phyloP scores from a whole-genome alignment of 495 filamentous ascomycete genomes.

The Penicillium fimorum region DNA sequence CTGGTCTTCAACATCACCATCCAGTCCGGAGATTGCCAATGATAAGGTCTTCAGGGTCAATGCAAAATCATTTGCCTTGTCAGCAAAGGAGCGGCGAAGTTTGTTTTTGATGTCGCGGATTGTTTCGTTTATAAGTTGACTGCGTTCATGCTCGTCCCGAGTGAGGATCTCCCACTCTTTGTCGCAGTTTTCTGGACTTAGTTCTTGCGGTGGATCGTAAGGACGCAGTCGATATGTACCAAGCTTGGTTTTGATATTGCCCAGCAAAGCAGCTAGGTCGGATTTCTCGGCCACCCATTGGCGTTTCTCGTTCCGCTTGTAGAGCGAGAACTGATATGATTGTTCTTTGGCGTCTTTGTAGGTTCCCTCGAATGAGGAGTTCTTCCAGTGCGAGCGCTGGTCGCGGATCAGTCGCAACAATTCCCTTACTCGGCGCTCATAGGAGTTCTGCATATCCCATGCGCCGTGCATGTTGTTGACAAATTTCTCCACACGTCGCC shows the following conservation, averaged over 20 bases:
- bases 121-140: conserved; percentile 94
- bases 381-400: conserved; percentile 72
- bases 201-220: conserved; percentile 81
- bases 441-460: conserved; percentile 98
- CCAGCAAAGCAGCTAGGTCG: conserved; percentile 84
- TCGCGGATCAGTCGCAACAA: conserved; percentile 70
- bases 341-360: conserved; percentile 93
- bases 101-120: conserved; percentile 97
- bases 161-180: conserved; percentile 76
- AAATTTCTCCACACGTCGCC: conserved; percentile 95
- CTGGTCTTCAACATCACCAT: conserved; percentile 95
- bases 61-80: conserved; percentile 97
- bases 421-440: conserved; percentile 82
- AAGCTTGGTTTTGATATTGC: conserved; percentile 99
- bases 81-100: conserved; percentile 86
- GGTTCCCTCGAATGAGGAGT: conserved; percentile 80
- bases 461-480: conserved; percentile 99
- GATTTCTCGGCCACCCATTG: conserved; percentile 97
- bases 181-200: conserved; percentile 77
- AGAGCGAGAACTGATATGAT: conserved; percentile 71
- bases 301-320: conserved; percentile 85
- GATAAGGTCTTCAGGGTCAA: conserved; percentile 90
- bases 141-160: conserved; percentile 77
- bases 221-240: conserved; percentile 88
- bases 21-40: conserved; percentile 86